Evolutionary conservation across 306 rosid genomes (phyloP).

Genomic region (Spatholobus suberectus): DNA sequence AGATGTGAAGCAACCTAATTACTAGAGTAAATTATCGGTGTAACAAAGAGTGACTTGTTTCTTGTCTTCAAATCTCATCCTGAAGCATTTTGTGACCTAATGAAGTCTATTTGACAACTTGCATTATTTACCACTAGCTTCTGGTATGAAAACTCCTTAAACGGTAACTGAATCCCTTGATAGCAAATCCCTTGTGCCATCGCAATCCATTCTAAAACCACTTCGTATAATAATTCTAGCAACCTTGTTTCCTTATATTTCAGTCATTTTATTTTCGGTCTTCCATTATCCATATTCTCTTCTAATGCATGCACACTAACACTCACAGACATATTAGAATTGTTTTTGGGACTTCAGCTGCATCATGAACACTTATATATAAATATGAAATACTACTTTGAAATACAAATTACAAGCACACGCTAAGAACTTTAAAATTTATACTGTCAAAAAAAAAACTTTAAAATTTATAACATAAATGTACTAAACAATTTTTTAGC

Average conservation of each 20-base stretch:
- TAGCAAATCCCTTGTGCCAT: neutral
- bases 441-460: too few relatives aligned
- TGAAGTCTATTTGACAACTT: neutral
- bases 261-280: neutral
- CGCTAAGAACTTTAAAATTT: neutral
- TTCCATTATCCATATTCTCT: conserved; percentile 5
- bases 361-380: conserved; percentile 21
- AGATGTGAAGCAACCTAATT: conserved; percentile 8
- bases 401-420: neutral
- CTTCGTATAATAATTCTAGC: conserved; percentile 15
- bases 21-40: conserved; percentile 16
- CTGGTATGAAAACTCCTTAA: neutral
- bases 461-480: neutral
- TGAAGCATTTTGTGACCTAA: neutral
- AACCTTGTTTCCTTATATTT: neutral
- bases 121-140: neutral
- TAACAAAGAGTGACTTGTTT: conserved; percentile 16
- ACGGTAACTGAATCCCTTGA: neutral
- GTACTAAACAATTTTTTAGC: neutral
- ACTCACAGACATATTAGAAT: neutral
- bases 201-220: conserved; percentile 4
- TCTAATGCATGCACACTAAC: neutral
- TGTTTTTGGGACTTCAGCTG: conserved; percentile 21
- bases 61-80: neutral
- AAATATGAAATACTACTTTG: neutral